Percentiles rank a stretch among this genome's conserved stretches.
Evolutionary conservation across 129 eudicot species (phyloP).

Genomic region (Flaveria ramosissima): DNA sequence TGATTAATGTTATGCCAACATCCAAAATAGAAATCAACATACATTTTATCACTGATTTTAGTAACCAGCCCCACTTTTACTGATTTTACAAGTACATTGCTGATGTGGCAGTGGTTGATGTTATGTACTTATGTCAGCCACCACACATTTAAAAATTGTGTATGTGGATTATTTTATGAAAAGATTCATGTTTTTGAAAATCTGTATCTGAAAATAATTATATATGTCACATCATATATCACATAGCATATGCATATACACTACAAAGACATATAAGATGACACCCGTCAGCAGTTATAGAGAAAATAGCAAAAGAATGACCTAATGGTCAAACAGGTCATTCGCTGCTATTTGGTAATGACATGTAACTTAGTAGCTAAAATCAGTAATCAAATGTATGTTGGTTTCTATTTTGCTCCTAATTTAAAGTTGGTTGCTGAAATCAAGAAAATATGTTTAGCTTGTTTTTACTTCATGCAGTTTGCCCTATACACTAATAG

Average conservation of each 20-base stretch:
- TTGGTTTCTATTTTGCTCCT: neutral
- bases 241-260: neutral
- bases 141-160: neutral
- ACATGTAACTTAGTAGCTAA: neutral
- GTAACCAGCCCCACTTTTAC: neutral
- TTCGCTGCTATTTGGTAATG: neutral
- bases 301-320: neutral
- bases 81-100: neutral
- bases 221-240: neutral
- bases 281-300: neutral
- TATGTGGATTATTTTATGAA: neutral
- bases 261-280: neutral
- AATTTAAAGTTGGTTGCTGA: neutral
- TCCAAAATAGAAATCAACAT: neutral
- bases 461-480: neutral
- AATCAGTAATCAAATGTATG: neutral
- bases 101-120: neutral
- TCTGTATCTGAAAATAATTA: neutral
- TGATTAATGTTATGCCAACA: neutral
- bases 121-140: neutral
- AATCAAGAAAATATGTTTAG: neutral
- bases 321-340: neutral
- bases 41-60: neutral
- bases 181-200: neutral
- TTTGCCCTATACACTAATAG: neutral